Conservation (phyloP, 2,329 filamentous ascomycete species). For the Bipolaris cookei region DNA sequence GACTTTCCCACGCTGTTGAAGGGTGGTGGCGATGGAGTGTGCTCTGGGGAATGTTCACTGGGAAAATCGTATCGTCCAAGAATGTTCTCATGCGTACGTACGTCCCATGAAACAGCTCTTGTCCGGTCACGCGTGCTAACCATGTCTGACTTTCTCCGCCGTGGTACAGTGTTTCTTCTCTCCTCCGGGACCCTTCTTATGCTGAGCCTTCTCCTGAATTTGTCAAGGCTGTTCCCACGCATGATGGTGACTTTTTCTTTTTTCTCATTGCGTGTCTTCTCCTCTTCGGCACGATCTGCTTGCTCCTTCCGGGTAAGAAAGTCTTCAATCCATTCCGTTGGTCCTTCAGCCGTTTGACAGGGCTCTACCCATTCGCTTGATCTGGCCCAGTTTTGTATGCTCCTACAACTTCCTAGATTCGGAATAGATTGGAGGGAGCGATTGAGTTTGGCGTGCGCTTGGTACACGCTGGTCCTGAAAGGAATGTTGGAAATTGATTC, state of each 20-base stretch:
- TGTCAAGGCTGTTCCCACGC: constrained; percentile 11
- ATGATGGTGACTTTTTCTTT: constrained; percentile 1
- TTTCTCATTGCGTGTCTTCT: constrained; percentile 1
- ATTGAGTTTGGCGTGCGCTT: constrained; percentile 9
- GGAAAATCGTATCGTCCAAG: too few species aligned
- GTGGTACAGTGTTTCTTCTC: background rate
- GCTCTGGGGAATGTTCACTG: background rate
- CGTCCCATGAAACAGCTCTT: constrained; percentile 7
- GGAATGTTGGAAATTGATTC: constrained; percentile 10
- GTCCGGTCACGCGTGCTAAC: background rate
- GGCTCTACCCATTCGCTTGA: constrained; percentile 13
- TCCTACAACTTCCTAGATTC: background rate
- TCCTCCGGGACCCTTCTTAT: background rate
- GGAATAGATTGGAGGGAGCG: background rate
- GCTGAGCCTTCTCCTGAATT: constrained; percentile 7
- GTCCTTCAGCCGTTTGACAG: background rate
- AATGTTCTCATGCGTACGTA: background rate
- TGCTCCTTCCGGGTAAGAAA: constrained; percentile 12
- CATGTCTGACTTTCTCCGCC: background rate
- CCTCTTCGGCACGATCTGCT: constrained; percentile 7
- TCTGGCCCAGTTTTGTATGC: constrained; percentile 5
- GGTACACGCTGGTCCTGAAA: background rate
- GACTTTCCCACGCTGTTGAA: too few species aligned
- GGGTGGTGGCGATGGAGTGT: background rate
- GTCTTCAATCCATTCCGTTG: constrained; percentile 18